These are phyloP conservation scores for Lichtheimia ramosa DNA, from an alignment of 371 early-diverging fungal genomes.

Conservation along the genomic window DNA sequence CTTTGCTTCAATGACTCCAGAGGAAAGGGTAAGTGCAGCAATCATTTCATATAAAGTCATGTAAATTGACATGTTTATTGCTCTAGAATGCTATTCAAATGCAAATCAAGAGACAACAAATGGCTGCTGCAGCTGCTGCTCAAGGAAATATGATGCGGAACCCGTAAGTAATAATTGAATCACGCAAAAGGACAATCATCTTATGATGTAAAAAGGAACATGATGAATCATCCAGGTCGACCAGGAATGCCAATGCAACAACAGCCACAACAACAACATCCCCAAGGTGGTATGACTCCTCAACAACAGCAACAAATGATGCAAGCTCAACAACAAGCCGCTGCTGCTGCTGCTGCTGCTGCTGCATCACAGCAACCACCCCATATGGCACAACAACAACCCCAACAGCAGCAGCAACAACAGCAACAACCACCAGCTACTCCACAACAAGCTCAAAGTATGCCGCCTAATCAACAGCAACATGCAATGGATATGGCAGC, in stretches of 20 bases:
- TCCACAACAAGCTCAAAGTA: too few relatives aligned
- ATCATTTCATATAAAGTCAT: neutral
- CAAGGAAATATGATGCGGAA: conserved; percentile 24
- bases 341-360: too few relatives aligned
- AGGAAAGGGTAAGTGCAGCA: conserved; percentile 52
- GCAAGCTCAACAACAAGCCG: conserved; percentile 1
- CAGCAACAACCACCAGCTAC: neutral
- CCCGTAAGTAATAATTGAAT: conserved; percentile 25
- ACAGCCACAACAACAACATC: conserved; percentile 28
- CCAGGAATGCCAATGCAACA: conserved; percentile 21
- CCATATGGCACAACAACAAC: conserved; percentile 10
- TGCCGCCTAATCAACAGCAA: conserved; percentile 10
- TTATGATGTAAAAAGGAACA: conserved; percentile 9
- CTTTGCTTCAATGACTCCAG: conserved; percentile 28
- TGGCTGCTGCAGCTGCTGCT: neutral
- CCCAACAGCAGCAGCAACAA: conserved; percentile 5
- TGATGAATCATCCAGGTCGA: conserved; percentile 24
- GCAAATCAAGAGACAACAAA: neutral
- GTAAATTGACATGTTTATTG: neutral
- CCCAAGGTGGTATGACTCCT: neutral
- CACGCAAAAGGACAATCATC: too few relatives aligned
- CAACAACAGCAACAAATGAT: conserved; percentile 8
- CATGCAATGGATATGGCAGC: conserved; percentile 19
- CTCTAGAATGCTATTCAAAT: neutral
- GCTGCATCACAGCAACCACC: conserved; percentile 4